phyloP scores from a whole-genome alignment of 83 land plant species.

The Diphasiastrum complanatum region DNA sequence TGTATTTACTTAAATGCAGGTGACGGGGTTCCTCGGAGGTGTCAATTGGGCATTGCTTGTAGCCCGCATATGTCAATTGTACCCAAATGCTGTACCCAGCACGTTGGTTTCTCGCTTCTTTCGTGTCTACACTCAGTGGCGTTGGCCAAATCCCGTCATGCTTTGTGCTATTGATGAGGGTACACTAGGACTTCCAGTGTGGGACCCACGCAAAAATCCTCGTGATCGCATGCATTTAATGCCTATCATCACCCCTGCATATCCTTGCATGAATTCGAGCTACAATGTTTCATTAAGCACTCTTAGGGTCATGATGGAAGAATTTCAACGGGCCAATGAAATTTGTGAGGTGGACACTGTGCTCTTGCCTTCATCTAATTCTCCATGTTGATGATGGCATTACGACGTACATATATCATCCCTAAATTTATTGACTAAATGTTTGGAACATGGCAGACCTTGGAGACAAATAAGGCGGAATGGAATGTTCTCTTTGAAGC shows the following conservation, averaged over 20 bases:
- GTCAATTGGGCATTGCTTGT: slow-evolving; percentile 16
- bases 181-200: slow-evolving; percentile 2
- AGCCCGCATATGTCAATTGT: slow-evolving; percentile 5
- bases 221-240: slow-evolving; percentile 9
- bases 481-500: no score
- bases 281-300: no score
- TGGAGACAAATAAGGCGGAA: slow-evolving; percentile 5
- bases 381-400: no score
- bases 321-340: no score
- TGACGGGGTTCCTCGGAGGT: slow-evolving; percentile 15
- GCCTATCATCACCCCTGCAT: no score
- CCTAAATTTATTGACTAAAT: no score
- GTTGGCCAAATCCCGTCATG: slow-evolving; percentile 16
- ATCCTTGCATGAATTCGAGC: no score
- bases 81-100: slow-evolving; percentile 12
- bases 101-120: slow-evolving; percentile 11
- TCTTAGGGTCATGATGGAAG: slow-evolving; percentile 8
- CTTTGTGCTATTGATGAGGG: slow-evolving; percentile 8
- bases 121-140: slow-evolving; percentile 16
- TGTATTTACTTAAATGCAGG: no score
- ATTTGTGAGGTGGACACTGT: slow-evolving; percentile 14
- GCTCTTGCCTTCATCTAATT: no score
- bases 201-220: slow-evolving; percentile 16
- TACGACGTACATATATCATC: no score
- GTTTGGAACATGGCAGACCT: slow-evolving; percentile 1